Base-by-base conservation (phyloP, 2,329 filamentous ascomycete species). In the Ophiostoma angusticollis region DNA sequence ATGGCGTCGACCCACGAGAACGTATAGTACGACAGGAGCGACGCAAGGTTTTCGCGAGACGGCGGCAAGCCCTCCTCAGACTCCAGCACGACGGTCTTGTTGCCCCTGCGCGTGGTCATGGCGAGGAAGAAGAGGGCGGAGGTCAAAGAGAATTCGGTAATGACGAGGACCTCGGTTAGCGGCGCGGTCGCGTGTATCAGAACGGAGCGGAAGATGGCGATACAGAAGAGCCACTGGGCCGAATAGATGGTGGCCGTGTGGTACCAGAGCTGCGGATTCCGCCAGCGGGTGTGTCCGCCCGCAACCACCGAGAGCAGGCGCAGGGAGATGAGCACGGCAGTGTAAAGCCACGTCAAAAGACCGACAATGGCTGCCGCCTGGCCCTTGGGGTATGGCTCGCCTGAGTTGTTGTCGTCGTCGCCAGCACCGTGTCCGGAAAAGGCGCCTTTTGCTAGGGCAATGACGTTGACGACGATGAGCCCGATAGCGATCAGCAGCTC, bases 1-100 rank as follows among this genome's bases (percentile, higher is more conserved):
- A 98, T 81, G 1, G 78, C 62, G 58, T 96, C 87, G 16, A 95
- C 76, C 91, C 91, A 98, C 16, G 75, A 67, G 56, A 95, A 98
- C 2, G 85, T 91, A 17, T 78, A 78, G 31, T 93, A 67, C 2
- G 91, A 96, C 45, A 96, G 74, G 6, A 96, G 62, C 55, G 89
- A 96, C 1, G 91, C 86, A 27, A 84, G 68, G 6, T 86, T 84
- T 56, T 98, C 87, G 45, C 73, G 77, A 3, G 87, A 89, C 16
- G 91, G 91, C 52, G 89, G 76, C 37, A 98, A 74, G 23, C 80
- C 81, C 44, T 83, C 84, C 58, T 95, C 87, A 66, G 87, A 87
- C 58, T 94, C 85, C 52, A 96, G 58, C 32, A 87, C 61, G 11
- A 98, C 83, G 3, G 81, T 77, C 59, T 85, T 91, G 59, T 96